Conservation (phyloP, 805 yeast species). For the Saccharomycopsis javanensis region DNA sequence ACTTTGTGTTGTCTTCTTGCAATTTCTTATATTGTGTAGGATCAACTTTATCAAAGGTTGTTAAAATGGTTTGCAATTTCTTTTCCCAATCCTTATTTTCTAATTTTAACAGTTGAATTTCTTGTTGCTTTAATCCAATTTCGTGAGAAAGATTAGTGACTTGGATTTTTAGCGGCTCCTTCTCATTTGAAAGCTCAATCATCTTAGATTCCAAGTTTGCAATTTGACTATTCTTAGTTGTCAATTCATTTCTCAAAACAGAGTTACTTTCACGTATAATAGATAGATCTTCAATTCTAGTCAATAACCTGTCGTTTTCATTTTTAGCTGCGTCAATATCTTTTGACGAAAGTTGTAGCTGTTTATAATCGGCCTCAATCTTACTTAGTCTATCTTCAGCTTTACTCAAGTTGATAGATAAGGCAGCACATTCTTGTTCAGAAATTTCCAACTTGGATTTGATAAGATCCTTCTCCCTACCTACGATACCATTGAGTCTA, state of each 20-base stretch:
- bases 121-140: conserved; percentile 40
- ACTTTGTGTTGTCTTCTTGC: conserved; percentile 25
- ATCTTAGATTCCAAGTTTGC: conserved; percentile 34
- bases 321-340: conserved; percentile 22
- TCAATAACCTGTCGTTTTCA: conserved; percentile 38
- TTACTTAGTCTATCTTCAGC: conserved; percentile 42
- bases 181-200: conserved; percentile 24
- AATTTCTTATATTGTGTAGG: conserved; percentile 35
- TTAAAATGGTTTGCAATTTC: conserved; percentile 38
- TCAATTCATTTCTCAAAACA: conserved; percentile 47
- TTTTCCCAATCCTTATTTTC: conserved; percentile 54
- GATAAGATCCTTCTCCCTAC: conserved; percentile 66
- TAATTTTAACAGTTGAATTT: conserved; percentile 36
- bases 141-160: conserved; percentile 32
- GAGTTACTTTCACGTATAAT: conserved; percentile 59
- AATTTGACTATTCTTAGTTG: conserved; percentile 25
- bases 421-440: conserved; percentile 43
- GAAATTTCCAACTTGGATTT: conserved; percentile 47
- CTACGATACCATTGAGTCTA: conserved; percentile 34
- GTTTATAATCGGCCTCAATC: conserved; percentile 39
- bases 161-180: conserved; percentile 38
- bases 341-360: conserved; percentile 28
- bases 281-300: conserved; percentile 42
- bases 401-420: conserved; percentile 41
- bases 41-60: conserved; percentile 37